These are phyloP conservation scores for Aegilops sharonensis DNA, from an alignment of 176 grass and related monocot species.

Conservation along the genomic window DNA sequence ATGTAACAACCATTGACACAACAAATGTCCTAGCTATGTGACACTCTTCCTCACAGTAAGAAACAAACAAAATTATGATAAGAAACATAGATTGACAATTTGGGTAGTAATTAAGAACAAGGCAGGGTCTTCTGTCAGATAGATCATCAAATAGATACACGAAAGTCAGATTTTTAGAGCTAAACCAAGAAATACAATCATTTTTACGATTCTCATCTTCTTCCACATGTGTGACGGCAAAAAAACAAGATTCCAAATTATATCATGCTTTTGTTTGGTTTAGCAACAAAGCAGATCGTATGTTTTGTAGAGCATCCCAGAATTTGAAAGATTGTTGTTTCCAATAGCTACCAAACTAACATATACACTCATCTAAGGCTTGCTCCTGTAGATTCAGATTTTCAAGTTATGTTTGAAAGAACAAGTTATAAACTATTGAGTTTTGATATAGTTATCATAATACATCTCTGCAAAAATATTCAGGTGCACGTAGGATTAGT, in stretches of 20 bases:
- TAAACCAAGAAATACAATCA: slow-evolving; percentile 31
- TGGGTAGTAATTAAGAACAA: no score
- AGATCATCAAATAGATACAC: slow-evolving; percentile 63
- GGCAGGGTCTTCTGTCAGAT: slow-evolving; percentile 63
- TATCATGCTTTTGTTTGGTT: slow-evolving; percentile 7
- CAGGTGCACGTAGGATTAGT: background rate
- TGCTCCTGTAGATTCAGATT: slow-evolving; percentile 65
- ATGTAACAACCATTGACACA: no score
- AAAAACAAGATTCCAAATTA: slow-evolving; percentile 14
- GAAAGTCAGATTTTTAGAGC: background rate
- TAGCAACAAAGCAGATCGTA: background rate
- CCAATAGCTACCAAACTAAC: slow-evolving; percentile 41
- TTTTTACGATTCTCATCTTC: slow-evolving; percentile 82
- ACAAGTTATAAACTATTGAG: slow-evolving; percentile 11
- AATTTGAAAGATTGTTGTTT: slow-evolving; percentile 16
- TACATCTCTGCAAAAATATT: background rate
- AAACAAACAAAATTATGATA: no score
- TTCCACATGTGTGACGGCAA: slow-evolving; percentile 74
- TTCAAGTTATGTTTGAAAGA: slow-evolving; percentile 67
- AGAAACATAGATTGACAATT: no score
- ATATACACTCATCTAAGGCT: slow-evolving; percentile 62
- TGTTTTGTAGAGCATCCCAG: background rate
- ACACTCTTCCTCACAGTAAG: no score
- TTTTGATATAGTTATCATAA: background rate
- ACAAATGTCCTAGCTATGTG: no score